A percentile compares a stretch with the other conserved stretches of the same genome.
Conservation (phyloP, 805 yeast genomes). For the Candida cerambycidarum region DNA sequence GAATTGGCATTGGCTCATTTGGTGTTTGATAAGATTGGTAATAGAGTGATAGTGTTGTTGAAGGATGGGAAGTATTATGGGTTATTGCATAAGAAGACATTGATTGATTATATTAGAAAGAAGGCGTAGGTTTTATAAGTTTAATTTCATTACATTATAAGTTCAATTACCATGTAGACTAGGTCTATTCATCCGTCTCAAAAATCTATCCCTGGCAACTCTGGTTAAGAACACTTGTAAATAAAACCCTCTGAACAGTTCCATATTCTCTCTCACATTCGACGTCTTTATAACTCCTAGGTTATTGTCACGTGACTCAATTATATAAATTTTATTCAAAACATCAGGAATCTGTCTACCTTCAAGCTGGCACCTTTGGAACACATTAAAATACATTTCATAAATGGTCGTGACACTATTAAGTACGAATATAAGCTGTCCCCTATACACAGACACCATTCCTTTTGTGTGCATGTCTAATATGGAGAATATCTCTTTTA, state of each 20-base stretch:
- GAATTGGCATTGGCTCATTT: constrained; percentile 51
- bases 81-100: constrained; percentile 51
- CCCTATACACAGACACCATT: neutral
- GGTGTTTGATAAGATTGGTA: constrained; percentile 53
- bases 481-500: neutral
- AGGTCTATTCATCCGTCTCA: no score
- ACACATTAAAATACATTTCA: no score
- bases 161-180: no score
- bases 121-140: no score
- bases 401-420: neutral
- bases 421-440: neutral
- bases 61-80: constrained; percentile 51
- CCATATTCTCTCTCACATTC: constrained; percentile 10
- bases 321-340: no score
- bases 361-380: no score
- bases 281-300: no score
- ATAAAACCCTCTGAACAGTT: constrained; percentile 13
- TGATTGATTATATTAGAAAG: constrained; percentile 45
- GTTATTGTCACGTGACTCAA: no score
- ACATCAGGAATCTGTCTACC: no score
- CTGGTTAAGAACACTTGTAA: constrained; percentile 13
- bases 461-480: neutral
- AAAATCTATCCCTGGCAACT: constrained; percentile 2
- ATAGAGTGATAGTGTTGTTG: constrained; percentile 45
- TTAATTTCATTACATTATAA: no score